Evolutionary conservation across 2,329 filamentous ascomycete species (phyloP), one percentile per base, ranked within the genome.

Genomic region (Pseudocercospora fijiensis): DNA sequence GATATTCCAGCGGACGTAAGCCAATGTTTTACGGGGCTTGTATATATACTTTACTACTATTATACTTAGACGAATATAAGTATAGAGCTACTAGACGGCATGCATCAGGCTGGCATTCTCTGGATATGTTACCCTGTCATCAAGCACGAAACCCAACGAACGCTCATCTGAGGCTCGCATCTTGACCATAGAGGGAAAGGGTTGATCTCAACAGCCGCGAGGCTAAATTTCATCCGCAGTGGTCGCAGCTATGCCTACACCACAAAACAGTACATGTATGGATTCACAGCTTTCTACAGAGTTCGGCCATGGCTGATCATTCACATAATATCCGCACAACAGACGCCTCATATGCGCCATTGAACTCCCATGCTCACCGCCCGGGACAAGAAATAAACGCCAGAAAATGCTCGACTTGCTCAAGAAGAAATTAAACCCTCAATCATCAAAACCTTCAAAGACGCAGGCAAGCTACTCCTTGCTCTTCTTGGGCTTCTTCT

Each of bases 401-500:
- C 53, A 41, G 53, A 37, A 56, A 56, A 56, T 56, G 53, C 53
- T 20, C 27, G 28, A 22, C 18, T 41, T 9, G 30, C 27, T n/a
- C n/a, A n/a, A n/a, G n/a, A 3, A 33, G 7, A 18, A 18, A 53
- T 22, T 3, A 30, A 5, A 16, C 16, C 51, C 10, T 49, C 45
- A 53, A 53, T 24, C 24, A 27, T 53, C 26, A 16, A 57, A 61
- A 56, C 30, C 18, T 20, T 24, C 26, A 52, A 33, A 37, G n/a
- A 60, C 43, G 18, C 37, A 28, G 33, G 57, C 37, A 33, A 20
- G 47, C 61, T 68, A 70, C 37, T 67, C 69, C 66, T 70, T 70
- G 64, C 64, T 66, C 66, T 72, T 69, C 57, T 70, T 67, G 60
- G 69, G 63, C 63, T 69, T 71, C 63, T 71, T 71, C 64, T 67